Percentiles rank a stretch among this genome's conserved stretches.
These are phyloP conservation scores for Collybiopsis confluens DNA, from an alignment of 768 basidiomycete genomes.

Conservation along the genomic window DNA sequence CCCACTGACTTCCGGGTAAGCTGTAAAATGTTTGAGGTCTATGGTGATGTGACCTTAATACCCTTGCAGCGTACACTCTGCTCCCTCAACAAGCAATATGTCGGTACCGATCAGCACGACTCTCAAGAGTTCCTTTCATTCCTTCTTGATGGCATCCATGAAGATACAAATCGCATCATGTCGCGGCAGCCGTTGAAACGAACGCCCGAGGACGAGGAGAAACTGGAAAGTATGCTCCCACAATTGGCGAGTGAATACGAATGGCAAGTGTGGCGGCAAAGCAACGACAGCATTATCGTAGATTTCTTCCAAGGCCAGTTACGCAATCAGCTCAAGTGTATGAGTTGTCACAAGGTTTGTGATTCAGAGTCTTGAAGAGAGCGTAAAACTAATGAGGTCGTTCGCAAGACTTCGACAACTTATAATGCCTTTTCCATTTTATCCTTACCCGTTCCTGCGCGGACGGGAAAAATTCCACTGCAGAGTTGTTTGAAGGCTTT, in stretches of 20 bases:
- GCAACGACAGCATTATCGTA: conserved; percentile 92
- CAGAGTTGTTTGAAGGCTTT: conserved; percentile 85
- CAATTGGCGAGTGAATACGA: conserved; percentile 90
- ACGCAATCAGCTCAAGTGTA: conserved; percentile 80
- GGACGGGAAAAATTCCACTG: conserved; percentile 61
- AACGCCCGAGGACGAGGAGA: conserved; percentile 80
- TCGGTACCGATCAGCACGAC: conserved; percentile 89
- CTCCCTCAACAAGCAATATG: conserved; percentile 68
- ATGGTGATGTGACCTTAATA: neutral
- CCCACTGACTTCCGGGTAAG: conserved; percentile 74
- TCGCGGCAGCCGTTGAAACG: conserved; percentile 59
- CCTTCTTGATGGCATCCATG: conserved; percentile 88
- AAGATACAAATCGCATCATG: conserved; percentile 81
- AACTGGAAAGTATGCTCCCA: conserved; percentile 79
- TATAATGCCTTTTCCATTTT: conserved; percentile 97
- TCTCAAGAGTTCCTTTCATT: conserved; percentile 96
- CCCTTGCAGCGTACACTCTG: conserved; percentile 32
- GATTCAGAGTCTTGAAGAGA: neutral
- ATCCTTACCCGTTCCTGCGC: conserved; percentile 80
- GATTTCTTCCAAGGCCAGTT: conserved; percentile 99
- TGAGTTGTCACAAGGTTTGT: conserved; percentile 83
- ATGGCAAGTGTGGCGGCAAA: conserved; percentile 85
- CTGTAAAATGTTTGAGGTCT: conserved; percentile 23
- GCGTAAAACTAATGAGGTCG: neutral
- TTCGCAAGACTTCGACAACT: conserved; percentile 84